Evolutionary conservation across 2,329 filamentous ascomycete species (phyloP).

Genomic region (Aspergillus sp.): DNA sequence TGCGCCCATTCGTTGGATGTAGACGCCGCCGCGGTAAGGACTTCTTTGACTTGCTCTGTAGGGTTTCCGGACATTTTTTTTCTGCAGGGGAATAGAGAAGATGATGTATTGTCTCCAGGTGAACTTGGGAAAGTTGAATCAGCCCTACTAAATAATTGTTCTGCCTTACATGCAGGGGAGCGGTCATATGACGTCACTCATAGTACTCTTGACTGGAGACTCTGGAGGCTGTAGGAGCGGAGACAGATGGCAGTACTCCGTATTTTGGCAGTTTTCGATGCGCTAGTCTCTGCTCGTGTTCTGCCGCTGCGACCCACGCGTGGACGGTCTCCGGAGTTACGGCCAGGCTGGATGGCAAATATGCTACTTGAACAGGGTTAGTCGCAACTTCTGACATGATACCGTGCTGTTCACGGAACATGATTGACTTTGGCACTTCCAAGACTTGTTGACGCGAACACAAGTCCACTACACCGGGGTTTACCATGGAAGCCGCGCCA

Average conservation of each 20-base stretch:
- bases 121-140: neutral
- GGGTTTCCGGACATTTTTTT: conserved; percentile 20
- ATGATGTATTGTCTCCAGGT: neutral
- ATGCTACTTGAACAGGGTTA: neutral
- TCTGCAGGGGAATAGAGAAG: neutral
- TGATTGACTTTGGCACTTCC: neutral
- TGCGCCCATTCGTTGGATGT: conserved; percentile 19
- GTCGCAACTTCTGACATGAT: neutral
- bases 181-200: neutral
- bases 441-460: neutral
- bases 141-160: neutral
- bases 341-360: neutral
- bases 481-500: neutral
- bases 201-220: neutral
- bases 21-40: conserved; percentile 7
- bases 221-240: neutral
- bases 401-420: neutral
- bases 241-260: neutral
- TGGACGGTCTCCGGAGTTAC: neutral
- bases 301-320: neutral
- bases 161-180: conserved; percentile 5
- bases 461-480: neutral
- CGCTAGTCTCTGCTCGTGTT: too few relatives aligned
- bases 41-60: conserved; percentile 19
- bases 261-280: too few relatives aligned